Evolutionary conservation across 495 filamentous ascomycete genomes (phyloP).

Genomic region (Aspergillus heteromorphus): DNA sequence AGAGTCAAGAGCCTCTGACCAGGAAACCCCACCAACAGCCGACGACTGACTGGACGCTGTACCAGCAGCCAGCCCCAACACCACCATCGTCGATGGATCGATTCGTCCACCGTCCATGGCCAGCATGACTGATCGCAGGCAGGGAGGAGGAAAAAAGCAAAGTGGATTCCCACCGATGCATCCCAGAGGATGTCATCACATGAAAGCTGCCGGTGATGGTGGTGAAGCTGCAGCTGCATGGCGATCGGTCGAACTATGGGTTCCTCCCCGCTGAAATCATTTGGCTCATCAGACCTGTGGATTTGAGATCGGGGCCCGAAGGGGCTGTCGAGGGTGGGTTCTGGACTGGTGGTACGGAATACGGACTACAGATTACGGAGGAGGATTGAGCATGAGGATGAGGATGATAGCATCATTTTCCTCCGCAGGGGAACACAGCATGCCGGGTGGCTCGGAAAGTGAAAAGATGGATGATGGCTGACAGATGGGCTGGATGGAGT

Average conservation of each 20-base stretch:
- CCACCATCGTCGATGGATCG: neutral
- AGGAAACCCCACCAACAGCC: conserved; percentile 1
- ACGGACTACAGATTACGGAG: no score
- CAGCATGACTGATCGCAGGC: neutral
- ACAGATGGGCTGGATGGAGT: conserved; percentile 1
- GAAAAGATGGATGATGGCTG: no score
- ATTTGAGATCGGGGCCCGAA: neutral
- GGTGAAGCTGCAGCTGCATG: neutral
- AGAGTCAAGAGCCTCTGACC: neutral
- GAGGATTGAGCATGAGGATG: no score
- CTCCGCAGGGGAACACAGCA: no score
- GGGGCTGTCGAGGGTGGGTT: neutral
- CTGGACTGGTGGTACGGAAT: no score
- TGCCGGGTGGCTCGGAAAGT: no score
- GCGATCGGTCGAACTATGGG: neutral
- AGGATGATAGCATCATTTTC: no score
- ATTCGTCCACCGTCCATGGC: neutral
- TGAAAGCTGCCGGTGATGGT: neutral
- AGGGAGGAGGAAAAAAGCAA: neutral
- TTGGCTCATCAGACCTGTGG: neutral
- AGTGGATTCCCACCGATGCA: neutral
- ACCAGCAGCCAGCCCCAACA: neutral
- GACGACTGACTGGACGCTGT: no score
- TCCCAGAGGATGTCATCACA: neutral
- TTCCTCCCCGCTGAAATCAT: neutral